Conservation (phyloP, 441 rosid genomes). For the Euphorbia neoarborescens region DNA sequence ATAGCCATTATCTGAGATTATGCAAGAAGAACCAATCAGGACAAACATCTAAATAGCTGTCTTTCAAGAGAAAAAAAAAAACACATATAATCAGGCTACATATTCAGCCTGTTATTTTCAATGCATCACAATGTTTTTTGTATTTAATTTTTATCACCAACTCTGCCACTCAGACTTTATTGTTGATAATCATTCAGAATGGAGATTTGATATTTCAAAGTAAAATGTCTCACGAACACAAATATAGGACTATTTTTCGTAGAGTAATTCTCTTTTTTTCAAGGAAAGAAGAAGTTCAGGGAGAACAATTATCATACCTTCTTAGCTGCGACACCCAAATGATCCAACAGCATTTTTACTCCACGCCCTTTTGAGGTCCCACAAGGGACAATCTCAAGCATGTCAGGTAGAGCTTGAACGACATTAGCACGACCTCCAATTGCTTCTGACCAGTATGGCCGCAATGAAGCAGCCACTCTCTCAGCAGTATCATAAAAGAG, state of each 20-base stretch:
- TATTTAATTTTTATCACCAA: neutral
- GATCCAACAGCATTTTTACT: constrained; percentile 61
- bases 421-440: constrained; percentile 51
- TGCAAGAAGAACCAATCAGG: constrained; percentile 3
- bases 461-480: constrained; percentile 49
- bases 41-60: neutral
- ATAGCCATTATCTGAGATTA: constrained; percentile 71
- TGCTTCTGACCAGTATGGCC: constrained; percentile 85
- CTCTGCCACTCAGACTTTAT: too few relatives aligned
- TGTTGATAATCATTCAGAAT: neutral
- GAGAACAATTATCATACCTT: constrained; percentile 40
- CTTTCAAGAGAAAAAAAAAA: neutral
- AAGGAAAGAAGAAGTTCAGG: neutral
- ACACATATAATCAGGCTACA: neutral
- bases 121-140: neutral
- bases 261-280: neutral
- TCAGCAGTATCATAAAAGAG: constrained; percentile 66
- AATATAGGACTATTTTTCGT: neutral
- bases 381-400: constrained; percentile 78
- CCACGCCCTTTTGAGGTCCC: constrained; percentile 85
- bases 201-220: neutral
- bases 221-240: neutral
- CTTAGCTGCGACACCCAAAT: constrained; percentile 52
- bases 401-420: constrained; percentile 74
- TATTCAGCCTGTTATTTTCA: neutral